Base-by-base conservation (phyloP, 1,284 basidiomycete genomes). In the Tilletia indica region DNA sequence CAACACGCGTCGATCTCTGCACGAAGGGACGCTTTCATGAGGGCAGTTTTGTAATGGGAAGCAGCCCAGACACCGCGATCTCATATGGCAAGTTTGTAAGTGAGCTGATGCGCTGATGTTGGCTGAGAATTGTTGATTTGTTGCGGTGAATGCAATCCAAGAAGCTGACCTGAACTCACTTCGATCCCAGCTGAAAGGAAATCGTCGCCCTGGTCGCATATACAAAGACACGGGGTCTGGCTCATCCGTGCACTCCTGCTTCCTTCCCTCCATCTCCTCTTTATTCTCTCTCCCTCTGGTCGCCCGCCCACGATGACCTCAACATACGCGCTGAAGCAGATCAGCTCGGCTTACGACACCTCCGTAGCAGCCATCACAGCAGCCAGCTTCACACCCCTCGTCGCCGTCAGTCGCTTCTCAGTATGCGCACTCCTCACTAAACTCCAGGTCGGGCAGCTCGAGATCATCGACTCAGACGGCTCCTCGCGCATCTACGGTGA, bases 361-460 rank as follows among this genome's bases (percentile, higher is more conserved):
- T 64, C 61, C 36, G 61, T 64, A 0, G 31, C 61, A 5, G 61
- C 66, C 25, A 39, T 67, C 42, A 67, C 66, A 38, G 21, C 39
- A 21, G 47, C 21, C 66, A 21, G 19, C 36, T 48, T 47, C 36
- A n/a, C 16, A 6, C 75, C 75, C 16, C 69, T 73, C 31, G 73
- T 72, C 47, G 72, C 74, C 12, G 48, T 78, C 56, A 73, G 74
- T 8, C 74, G 76, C 34, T 71, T 73, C 19, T 73, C 74, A 19
- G 72, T 78, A 49, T 70, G 73, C 21, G 70, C 71, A 0, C 76
- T 78, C 66, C 76, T 78, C 58, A 67, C 70, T 68, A 72, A 71
- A 58, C 73, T 78, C 68, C 74, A 75, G 14, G 73, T 78, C 47
- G 76, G 76, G 8, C 71, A 76, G 67, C 74, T 78, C 70, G 74